A percentile compares a stretch with the other conserved stretches of the same genome.
Evolutionary conservation across 2,329 filamentous ascomycete species (phyloP).

Genomic region (Ceratocystis smalleyi): DNA sequence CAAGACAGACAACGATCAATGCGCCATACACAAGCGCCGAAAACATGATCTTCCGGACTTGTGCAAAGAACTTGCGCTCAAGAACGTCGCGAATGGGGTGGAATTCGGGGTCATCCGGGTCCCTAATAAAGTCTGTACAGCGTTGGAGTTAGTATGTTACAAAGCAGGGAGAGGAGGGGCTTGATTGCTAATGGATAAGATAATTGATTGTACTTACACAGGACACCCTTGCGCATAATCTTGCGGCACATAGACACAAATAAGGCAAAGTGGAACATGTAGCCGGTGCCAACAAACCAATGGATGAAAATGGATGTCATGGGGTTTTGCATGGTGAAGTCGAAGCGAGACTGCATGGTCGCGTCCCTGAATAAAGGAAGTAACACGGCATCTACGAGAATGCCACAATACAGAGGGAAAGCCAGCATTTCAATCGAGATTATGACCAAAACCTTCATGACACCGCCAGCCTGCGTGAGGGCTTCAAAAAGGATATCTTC

Average conservation of each 20-base stretch:
- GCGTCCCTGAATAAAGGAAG: constrained; percentile 77
- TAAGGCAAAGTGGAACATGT: constrained; percentile 98
- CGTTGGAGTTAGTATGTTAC: constrained; percentile 22
- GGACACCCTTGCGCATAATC: constrained; percentile 84
- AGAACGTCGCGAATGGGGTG: constrained; percentile 94
- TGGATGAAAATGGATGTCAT: constrained; percentile 90
- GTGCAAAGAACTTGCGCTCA: constrained; percentile 79
- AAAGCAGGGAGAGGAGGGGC: neutral
- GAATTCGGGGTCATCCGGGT: constrained; percentile 95
- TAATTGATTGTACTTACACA: constrained; percentile 46
- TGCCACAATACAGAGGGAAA: constrained; percentile 88
- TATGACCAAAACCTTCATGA: constrained; percentile 94
- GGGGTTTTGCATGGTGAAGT: constrained; percentile 64
- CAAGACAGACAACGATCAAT: constrained; percentile 80
- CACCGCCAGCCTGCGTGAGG: constrained; percentile 83
- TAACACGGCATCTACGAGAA: constrained; percentile 75
- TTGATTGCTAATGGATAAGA: too few relatives aligned
- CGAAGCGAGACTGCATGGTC: constrained; percentile 58
- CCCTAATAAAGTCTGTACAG: constrained; percentile 71
- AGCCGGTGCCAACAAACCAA: constrained; percentile 96
- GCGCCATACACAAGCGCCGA: constrained; percentile 92
- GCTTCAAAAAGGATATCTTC: constrained; percentile 70
- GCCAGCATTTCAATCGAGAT: constrained; percentile 98
- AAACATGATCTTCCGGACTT: constrained; percentile 90
- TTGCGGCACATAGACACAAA: constrained; percentile 99